Base-by-base conservation (phyloP, 2,329 filamentous ascomycete species). In the Arthrobotrys entomopaga region DNA sequence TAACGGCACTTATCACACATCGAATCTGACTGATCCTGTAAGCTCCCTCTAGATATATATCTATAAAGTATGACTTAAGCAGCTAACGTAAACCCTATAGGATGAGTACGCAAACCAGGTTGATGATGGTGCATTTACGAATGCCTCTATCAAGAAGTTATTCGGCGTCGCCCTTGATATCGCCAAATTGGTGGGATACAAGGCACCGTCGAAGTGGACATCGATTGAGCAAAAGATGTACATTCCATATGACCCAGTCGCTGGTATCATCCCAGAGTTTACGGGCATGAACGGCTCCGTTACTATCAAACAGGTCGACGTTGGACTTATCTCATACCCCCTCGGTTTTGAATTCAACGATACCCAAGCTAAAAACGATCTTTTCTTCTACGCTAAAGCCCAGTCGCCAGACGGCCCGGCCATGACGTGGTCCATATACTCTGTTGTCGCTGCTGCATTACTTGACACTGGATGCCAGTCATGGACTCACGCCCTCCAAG, bases 401-500 rank as follows among this genome's bases (percentile, higher is more conserved):
- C 89, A 91, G 80, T 89, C 88, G 0, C 82, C 85, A 0, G 85
- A 90, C 76, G 89, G 89, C 0, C 89, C 89, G 0, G 89, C 87
- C 2, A 91, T 91, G 89, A 91, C 89, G 1, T 91, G 89, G 80
- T 87, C 87, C 8, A 87, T 90, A 8, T 91, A 90, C 80, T 86
- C 87, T 53, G 86, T 91, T 54, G 86, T 88, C 29, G 88, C 89
- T 13, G 90, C 88, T 66, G 84, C 87, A 54, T 83, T 90, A 10
- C 88, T 87, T 0, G 86, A 85, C 1, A 89, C 88, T 1, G 89
- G 89, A 1, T 91, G 89, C 79, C 87, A 88, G 0, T 85, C 87
- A 2, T 90, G 87, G 79, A 91, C 89, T 0, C 91, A 91, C 78
- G 85, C 87, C 5, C 83, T 90, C 16, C 87, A 88, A 75, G 86